These are phyloP conservation scores for Penicillium herquei DNA, from an alignment of 495 filamentous ascomycete genomes.

Conservation along the genomic window DNA sequence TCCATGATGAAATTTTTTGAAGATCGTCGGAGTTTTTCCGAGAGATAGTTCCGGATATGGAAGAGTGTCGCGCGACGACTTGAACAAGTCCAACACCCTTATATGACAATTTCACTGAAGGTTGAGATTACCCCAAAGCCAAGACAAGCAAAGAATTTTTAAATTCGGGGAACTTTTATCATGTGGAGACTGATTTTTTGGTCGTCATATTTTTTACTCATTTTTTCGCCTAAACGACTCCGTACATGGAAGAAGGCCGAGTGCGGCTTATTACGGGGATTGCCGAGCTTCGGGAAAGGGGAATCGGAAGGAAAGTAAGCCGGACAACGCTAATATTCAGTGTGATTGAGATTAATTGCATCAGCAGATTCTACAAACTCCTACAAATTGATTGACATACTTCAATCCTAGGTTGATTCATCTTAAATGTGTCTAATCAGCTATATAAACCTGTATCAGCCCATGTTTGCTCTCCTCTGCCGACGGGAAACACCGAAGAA, in stretches of 20 bases:
- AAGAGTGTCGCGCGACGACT: background rate
- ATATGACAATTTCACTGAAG: background rate
- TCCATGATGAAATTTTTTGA: slow-evolving; percentile 4
- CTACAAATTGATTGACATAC: too few species aligned
- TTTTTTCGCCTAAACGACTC: background rate
- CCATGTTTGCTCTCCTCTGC: too few species aligned
- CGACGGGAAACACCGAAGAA: too few species aligned
- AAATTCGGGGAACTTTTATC: slow-evolving; percentile 8
- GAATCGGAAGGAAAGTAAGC: background rate
- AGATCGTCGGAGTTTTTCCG: background rate
- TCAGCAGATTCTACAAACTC: background rate
- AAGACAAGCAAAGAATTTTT: slow-evolving; percentile 23
- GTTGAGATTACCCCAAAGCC: slow-evolving; percentile 13
- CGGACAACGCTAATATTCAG: background rate
- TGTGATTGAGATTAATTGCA: background rate
- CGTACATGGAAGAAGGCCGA: background rate
- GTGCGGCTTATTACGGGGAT: background rate
- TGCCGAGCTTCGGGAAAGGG: slow-evolving; percentile 1
- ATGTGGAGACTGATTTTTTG: slow-evolving; percentile 13
- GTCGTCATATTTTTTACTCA: background rate
- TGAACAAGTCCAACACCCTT: slow-evolving; percentile 8
- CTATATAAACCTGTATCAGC: too few species aligned
- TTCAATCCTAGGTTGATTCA: too few species aligned
- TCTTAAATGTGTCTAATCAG: background rate
- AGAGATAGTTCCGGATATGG: background rate